Base-by-base conservation (phyloP, 805 yeast genomes). In the Isabelozyma rhagii region DNA sequence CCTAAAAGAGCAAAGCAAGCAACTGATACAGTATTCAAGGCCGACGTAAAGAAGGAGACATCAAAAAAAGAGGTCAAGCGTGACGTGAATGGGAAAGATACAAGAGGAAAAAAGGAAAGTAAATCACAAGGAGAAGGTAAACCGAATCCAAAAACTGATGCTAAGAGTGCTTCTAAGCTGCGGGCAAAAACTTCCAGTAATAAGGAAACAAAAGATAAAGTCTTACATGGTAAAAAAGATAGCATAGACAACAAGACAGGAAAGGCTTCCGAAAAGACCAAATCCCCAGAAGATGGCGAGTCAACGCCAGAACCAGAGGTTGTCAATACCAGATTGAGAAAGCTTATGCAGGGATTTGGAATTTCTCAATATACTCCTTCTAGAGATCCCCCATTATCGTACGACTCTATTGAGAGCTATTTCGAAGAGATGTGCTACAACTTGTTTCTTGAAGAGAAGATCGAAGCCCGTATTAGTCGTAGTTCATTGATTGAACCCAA, bases 371-470 rank as follows among this genome's bases (percentile, higher is more conserved):
- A 62, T 42, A 63, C 59, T 41, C 73, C 74, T 6, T 64, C 78
- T 3, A 54, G 59, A 25, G 63, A 56, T 4, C 81, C 85, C 4
- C 69, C 68, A 46, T 64, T 80, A 45, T 65, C 74, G 0, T 84
- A 79, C 56, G 79, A 78, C 9, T 68, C 78, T 28, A 59, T 84
- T 55, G 66, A 71, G 8, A 74, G 75, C 15, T 85, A 86, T 58
- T 79, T 78, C 59, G 68, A 77, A 52, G 84, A 82, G 53, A 79
- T 83, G 71, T 77, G 86, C 48, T 79, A 78, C 63, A 83, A 83
- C 47, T 62, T 85, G 48, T 84, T 82, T 51, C 68, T 83, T 41
- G 92, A 86, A 60, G 88, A 85, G 56, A 75, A 79, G 47, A 59
- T 65, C 43, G 51, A 60, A 8, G 66, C 73, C 25, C 79, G 75